Evolutionary conservation across 2,329 filamentous ascomycete species (phyloP).

Genomic region (Calonectria pteridis): DNA sequence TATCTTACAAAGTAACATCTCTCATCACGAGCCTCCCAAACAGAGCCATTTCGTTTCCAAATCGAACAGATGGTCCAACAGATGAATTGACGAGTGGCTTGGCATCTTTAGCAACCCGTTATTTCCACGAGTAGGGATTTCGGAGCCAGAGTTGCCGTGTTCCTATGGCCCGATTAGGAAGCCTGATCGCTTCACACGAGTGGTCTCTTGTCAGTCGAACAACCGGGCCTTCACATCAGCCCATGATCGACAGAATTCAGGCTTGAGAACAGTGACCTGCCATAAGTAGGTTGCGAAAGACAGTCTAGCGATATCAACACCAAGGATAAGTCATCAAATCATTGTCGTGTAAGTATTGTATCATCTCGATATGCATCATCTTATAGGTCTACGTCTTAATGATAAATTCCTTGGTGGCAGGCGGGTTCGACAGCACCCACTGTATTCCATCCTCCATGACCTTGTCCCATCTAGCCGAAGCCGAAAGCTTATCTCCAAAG

Average conservation of each 20-base stretch:
- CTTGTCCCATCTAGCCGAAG: conserved; percentile 56
- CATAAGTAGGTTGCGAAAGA: neutral
- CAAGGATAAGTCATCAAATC: neutral
- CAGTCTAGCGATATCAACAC: neutral
- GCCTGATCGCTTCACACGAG: neutral
- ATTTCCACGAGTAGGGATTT: neutral
- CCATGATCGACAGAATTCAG: neutral
- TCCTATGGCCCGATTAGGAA: neutral
- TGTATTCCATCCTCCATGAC: conserved; percentile 57
- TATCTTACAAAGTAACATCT: neutral
- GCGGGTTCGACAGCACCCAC: conserved; percentile 54
- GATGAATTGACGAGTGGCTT: neutral
- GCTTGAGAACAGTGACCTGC: neutral
- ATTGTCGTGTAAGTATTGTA: too few species aligned
- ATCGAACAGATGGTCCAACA: neutral
- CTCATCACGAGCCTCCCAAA: neutral
- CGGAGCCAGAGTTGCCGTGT: neutral
- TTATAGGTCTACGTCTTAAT: conserved; percentile 17
- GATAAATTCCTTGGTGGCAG: conserved; percentile 43
- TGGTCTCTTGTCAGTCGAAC: neutral
- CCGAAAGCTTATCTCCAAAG: conserved; percentile 53
- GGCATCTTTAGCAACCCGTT: neutral
- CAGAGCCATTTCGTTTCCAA: neutral
- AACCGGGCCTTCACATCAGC: neutral
- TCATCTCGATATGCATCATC: neutral